phyloP scores from a whole-genome alignment of 345 rosid genomes.

The Boechera divaricarpa region DNA sequence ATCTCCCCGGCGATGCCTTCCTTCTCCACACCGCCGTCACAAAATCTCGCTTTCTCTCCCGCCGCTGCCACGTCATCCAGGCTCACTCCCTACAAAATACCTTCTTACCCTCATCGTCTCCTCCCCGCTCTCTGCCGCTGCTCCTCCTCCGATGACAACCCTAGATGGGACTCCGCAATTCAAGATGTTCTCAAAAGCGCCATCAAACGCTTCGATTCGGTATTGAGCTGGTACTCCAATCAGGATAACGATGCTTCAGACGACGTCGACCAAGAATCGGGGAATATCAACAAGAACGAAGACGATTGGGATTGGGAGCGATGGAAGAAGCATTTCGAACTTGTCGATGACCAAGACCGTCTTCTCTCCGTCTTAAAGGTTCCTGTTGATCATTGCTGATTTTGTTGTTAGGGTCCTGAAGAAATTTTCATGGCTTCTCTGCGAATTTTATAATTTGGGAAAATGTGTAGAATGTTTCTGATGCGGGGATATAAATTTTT shows the following conservation, averaged over 20 bases:
- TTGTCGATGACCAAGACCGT: constrained; percentile 80
- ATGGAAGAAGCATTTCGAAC: constrained; percentile 85
- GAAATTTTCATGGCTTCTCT: background rate
- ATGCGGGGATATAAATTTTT: background rate
- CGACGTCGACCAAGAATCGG: constrained; percentile 31
- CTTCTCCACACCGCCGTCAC: constrained; percentile 57
- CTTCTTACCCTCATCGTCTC: constrained; percentile 48
- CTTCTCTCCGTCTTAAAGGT: constrained; percentile 81
- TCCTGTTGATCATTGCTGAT: background rate
- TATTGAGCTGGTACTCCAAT: constrained; percentile 42
- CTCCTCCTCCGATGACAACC: constrained; percentile 49
- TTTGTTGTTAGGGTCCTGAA: background rate
- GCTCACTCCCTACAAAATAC: constrained; percentile 45
- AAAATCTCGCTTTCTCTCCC: constrained; percentile 50
- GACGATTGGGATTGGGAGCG: constrained; percentile 88
- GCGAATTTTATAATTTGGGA: background rate
- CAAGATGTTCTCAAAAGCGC: constrained; percentile 59
- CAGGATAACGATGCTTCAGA: constrained; percentile 32
- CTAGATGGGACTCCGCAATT: constrained; percentile 65
- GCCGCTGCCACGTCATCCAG: constrained; percentile 44
- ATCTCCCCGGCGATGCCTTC: constrained; percentile 59
- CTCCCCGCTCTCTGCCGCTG: constrained; percentile 52
- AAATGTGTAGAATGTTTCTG: background rate
- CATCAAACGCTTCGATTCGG: constrained; percentile 63
- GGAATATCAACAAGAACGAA: constrained; percentile 4